A percentile compares a stretch with the other conserved stretches of the same genome.
Evolutionary conservation across 768 basidiomycete genomes (phyloP).

Genomic region (Pleurotus sapidus): DNA sequence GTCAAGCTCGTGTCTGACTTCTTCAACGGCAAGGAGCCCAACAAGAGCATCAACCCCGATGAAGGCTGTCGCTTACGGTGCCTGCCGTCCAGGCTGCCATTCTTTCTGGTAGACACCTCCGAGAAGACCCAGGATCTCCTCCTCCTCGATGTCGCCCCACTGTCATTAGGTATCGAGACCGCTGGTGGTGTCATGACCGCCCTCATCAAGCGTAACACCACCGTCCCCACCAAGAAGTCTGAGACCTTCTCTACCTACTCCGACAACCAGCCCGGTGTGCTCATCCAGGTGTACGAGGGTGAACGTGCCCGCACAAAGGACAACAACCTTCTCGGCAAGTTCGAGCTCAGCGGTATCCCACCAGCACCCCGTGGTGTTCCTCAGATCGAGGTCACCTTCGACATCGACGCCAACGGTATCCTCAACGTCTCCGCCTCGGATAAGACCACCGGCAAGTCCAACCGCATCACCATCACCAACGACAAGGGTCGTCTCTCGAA

Average conservation of each 20-base stretch:
- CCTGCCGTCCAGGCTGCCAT: conserved; percentile 99
- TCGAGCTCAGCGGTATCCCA: conserved; percentile 94
- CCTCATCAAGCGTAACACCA: conserved; percentile 98
- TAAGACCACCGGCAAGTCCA: conserved; percentile 96
- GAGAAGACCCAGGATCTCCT: conserved; percentile 99
- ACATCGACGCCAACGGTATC: conserved; percentile 96
- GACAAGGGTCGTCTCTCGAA: conserved; percentile 97
- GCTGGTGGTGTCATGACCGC: conserved; percentile 99
- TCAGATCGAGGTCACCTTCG: conserved; percentile 97
- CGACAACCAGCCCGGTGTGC: conserved; percentile 97
- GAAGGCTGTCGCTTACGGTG: conserved; percentile 99
- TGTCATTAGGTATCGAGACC: conserved; percentile 98
- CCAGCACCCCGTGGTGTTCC: conserved; percentile 98
- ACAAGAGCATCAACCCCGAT: conserved; percentile 99
- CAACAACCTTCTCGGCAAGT: conserved; percentile 98
- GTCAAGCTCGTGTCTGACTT: conserved; percentile 97
- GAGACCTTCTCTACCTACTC: conserved; percentile 98
- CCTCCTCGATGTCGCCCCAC: conserved; percentile 96
- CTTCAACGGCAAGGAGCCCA: conserved; percentile 96
- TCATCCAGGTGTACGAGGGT: conserved; percentile 98
- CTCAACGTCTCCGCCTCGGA: conserved; percentile 93
- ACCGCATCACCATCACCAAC: conserved; percentile 91
- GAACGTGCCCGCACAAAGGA: conserved; percentile 98
- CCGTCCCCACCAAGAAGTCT: conserved; percentile 97
- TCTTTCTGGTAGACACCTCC: conserved; percentile 96